Evolutionary conservation across 805 yeast genomes (phyloP).

Genomic region (Teunomyces panamensis): DNA sequence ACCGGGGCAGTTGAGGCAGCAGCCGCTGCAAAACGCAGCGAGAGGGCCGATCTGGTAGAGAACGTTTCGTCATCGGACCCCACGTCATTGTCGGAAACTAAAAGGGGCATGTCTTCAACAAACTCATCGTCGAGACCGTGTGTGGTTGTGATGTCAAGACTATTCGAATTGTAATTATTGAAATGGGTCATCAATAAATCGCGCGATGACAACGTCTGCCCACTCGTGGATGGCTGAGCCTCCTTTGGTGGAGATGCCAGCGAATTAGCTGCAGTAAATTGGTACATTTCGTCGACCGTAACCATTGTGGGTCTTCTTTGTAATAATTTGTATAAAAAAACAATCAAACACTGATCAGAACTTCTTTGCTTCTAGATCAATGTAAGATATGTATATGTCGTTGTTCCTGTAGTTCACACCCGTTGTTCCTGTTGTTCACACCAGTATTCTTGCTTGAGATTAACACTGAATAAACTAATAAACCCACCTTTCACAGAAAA

Average conservation of each 20-base stretch:
- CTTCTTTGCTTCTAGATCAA: slow-evolving; percentile 1
- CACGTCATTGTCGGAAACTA: slow-evolving; percentile 32
- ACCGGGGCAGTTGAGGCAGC: not conserved
- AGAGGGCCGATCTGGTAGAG: slow-evolving; percentile 7
- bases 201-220: slow-evolving; percentile 3
- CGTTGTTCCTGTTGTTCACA: not conserved
- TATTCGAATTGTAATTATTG: slow-evolving; percentile 1
- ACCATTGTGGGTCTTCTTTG: not conserved
- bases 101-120: slow-evolving; percentile 29
- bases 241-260: slow-evolving; percentile 6
- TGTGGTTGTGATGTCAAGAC: slow-evolving; percentile 7
- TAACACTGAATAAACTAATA: slow-evolving; percentile 3
- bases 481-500: not conserved
- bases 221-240: not conserved
- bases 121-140: slow-evolving; percentile 4
- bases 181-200: slow-evolving; percentile 5
- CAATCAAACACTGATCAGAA: not conserved
- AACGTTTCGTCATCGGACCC: slow-evolving; percentile 25
- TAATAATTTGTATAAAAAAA: not conserved
- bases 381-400: not conserved
- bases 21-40: not conserved
- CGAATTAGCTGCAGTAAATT: not conserved
- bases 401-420: not conserved
- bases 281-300: not conserved
- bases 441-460: not conserved